Percentiles rank a stretch among this genome's conserved stretches.
Conservation (phyloP, 106 monocot genomes). For the Dendrobium nobile region DNA sequence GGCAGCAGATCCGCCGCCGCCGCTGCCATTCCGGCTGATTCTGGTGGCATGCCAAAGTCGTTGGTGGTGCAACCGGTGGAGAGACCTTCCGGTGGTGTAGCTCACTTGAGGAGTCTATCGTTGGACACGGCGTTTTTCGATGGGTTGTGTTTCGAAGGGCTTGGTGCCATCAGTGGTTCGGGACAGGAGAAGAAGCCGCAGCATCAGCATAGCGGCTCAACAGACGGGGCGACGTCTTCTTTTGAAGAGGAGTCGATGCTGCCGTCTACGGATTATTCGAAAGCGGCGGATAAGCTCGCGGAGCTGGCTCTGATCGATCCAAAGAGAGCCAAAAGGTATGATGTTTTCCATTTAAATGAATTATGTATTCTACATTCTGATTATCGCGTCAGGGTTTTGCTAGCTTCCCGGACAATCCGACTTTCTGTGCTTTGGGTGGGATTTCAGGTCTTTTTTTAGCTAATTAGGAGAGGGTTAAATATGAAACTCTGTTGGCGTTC, state of each 20-base stretch:
- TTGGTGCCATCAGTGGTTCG: background rate
- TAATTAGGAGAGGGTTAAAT: too few species aligned
- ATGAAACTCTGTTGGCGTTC: too few species aligned
- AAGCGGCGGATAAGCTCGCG: constrained; percentile 83
- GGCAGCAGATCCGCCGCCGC: constrained; percentile 12
- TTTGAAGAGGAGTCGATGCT: constrained; percentile 59
- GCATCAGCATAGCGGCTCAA: constrained; percentile 61
- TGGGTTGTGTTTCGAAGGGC: constrained; percentile 32
- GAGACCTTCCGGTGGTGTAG: background rate
- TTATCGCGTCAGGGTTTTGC: background rate
- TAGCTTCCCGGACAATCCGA: too few species aligned
- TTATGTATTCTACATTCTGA: background rate
- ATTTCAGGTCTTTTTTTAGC: too few species aligned
- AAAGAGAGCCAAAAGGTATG: constrained; percentile 82
- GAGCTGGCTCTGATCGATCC: constrained; percentile 81
- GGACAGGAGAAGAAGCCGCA: constrained; percentile 13
- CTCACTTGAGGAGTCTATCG: constrained; percentile 66
- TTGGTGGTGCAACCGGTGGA: background rate
- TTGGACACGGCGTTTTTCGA: constrained; percentile 88
- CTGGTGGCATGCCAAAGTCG: background rate
- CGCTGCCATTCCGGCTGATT: constrained; percentile 1
- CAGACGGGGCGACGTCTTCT: constrained; percentile 56
- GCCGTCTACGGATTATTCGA: constrained; percentile 46
- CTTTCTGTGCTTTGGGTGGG: too few species aligned
- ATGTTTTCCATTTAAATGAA: background rate